Conservation (phyloP, 2,329 filamentous ascomycete genomes). For the Fusarium secorum region DNA sequence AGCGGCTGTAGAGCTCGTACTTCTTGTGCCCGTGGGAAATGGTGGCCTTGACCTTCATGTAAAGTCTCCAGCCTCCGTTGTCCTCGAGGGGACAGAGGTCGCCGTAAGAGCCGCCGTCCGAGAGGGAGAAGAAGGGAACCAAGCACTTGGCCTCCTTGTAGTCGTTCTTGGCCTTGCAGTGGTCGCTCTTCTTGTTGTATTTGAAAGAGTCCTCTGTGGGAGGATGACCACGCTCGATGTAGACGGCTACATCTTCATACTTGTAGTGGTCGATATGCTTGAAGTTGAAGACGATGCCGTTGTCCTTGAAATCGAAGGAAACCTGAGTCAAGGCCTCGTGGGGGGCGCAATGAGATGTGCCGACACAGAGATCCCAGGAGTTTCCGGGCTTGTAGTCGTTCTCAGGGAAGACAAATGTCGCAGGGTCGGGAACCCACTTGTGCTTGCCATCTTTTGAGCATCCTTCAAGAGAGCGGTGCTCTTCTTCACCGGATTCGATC, state of each 20-base stretch:
- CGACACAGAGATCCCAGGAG: conserved; percentile 40
- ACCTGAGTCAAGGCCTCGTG: conserved; percentile 37
- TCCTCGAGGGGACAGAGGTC: conserved; percentile 40
- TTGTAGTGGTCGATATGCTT: conserved; percentile 38
- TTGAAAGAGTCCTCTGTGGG: conserved; percentile 31
- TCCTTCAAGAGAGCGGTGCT: conserved; percentile 28
- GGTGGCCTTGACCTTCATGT: conserved; percentile 40
- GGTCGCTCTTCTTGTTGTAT: conserved; percentile 37
- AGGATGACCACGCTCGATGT: conserved; percentile 33
- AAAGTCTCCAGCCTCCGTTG: conserved; percentile 41
- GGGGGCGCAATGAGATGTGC: conserved; percentile 30
- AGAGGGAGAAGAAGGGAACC: conserved; percentile 39
- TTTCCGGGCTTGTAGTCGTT: conserved; percentile 29
- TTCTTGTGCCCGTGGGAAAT: conserved; percentile 36
- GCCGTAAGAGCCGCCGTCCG: conserved; percentile 35
- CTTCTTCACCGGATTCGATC: conserved; percentile 7
- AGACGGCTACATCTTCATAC: conserved; percentile 40
- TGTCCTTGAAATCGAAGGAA: conserved; percentile 40
- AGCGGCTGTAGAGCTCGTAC: conserved; percentile 38
- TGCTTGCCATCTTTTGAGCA: conserved; percentile 37
- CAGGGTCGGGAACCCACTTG: conserved; percentile 39
- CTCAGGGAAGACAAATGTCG: conserved; percentile 39
- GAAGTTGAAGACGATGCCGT: conserved; percentile 38
- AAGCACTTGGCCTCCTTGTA: conserved; percentile 40
- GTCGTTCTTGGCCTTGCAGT: conserved; percentile 30